phyloP scores from a whole-genome alignment of 169 alveolate genomes.

The Plasmodium gonderi region DNA sequence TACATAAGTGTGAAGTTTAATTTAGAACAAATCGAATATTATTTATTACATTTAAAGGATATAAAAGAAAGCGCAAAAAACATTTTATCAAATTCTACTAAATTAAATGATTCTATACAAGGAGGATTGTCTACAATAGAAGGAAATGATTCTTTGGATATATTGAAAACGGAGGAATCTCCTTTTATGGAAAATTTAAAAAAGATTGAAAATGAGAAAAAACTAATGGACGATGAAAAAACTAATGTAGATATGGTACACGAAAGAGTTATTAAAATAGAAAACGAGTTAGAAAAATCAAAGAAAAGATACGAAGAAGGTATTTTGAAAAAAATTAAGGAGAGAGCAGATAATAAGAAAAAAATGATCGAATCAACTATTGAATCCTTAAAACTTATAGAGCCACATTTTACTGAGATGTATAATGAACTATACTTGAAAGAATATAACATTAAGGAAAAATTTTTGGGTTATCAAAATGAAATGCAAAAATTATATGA shows the following conservation, averaged over 20 bases:
- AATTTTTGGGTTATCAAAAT: background rate
- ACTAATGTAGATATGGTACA: background rate
- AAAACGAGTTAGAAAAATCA: slow-evolving; percentile 1
- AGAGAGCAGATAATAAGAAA: slow-evolving; percentile 14
- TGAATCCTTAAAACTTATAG: background rate
- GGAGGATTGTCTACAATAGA: background rate
- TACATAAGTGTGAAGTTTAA: background rate
- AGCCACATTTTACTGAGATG: background rate
- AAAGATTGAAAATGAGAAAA: slow-evolving; percentile 19
- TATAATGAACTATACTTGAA: slow-evolving; percentile 1
- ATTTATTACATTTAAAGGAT: background rate
- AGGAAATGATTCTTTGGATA: background rate
- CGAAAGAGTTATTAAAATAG: background rate
- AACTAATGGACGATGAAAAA: background rate
- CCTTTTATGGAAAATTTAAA: background rate
- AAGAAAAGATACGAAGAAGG: slow-evolving; percentile 18
- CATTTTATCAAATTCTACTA: background rate
- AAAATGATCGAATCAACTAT: background rate
- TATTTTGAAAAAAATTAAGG: background rate
- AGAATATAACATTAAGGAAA: background rate
- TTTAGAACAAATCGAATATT: background rate
- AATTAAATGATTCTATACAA: background rate
- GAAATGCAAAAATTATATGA: background rate
- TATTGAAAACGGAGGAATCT: background rate
- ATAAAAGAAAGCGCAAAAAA: background rate